These are phyloP conservation scores for Acanthamoeba lenticulata DNA, from an alignment of 208 protist species.

Conservation along the genomic window DNA sequence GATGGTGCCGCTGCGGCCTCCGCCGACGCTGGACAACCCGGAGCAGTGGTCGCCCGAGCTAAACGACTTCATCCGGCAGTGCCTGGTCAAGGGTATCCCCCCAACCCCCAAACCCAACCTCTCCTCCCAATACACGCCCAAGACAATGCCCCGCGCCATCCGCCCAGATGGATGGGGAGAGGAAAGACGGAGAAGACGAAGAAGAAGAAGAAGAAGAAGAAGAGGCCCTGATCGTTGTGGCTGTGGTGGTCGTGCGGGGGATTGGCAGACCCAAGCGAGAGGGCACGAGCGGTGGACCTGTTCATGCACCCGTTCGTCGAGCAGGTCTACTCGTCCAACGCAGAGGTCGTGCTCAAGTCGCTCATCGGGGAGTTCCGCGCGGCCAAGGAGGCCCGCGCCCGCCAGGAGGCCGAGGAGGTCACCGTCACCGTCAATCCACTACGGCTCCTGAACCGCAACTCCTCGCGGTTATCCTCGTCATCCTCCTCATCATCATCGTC, in stretches of 20 bases:
- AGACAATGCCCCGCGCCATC: too few species aligned
- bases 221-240: too few species aligned
- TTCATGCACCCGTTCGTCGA: slow-evolving; percentile 60
- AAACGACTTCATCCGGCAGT: slow-evolving; percentile 14
- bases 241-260: too few species aligned
- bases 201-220: too few species aligned
- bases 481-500: not conserved
- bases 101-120: not conserved
- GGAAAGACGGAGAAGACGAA: too few species aligned
- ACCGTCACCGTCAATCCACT: not conserved
- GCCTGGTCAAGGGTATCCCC: slow-evolving; percentile 47
- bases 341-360: slow-evolving; percentile 19
- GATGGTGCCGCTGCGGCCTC: slow-evolving; percentile 18
- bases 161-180: too few species aligned
- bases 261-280: slow-evolving; percentile 35
- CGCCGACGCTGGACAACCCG: not conserved
- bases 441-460: not conserved
- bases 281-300: slow-evolving; percentile 12
- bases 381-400: not conserved
- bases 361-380: not conserved
- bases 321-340: slow-evolving; percentile 28
- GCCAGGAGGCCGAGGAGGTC: not conserved
- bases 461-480: not conserved
- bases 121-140: not conserved
- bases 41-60: slow-evolving; percentile 49